Conservation (phyloP, 805 yeast genomes). For the Candida ascalaphidarum region DNA sequence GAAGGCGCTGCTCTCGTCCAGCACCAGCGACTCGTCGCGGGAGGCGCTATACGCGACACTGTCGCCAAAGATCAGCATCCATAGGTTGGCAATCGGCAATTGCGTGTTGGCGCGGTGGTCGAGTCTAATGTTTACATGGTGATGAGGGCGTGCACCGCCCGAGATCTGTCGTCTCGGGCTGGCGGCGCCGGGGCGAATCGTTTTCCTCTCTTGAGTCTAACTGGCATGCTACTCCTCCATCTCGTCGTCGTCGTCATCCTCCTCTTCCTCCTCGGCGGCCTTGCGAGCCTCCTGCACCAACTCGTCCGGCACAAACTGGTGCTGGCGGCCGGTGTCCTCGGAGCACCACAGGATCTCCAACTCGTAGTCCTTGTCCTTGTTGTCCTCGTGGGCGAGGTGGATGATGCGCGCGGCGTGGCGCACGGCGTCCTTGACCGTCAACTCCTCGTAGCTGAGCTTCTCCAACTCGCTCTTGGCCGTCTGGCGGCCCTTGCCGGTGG, state of each 20-base stretch:
- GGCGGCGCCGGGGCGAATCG: too few relatives aligned
- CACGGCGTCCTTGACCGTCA: slow-evolving; percentile 75
- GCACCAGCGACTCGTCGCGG: neutral
- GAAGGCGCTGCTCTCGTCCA: slow-evolving; percentile 4
- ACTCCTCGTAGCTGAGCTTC: slow-evolving; percentile 65
- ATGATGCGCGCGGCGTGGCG: slow-evolving; percentile 92
- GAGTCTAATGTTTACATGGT: too few relatives aligned
- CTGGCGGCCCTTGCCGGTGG: slow-evolving; percentile 97
- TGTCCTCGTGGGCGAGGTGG: slow-evolving; percentile 92
- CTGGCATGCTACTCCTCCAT: slow-evolving; percentile 28
- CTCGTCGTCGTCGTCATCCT: slow-evolving; percentile 63
- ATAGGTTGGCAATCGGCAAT: too few relatives aligned
- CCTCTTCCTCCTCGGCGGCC: slow-evolving; percentile 75
- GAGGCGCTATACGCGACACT: too few relatives aligned
- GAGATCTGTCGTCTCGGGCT: too few relatives aligned
- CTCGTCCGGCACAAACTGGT: slow-evolving; percentile 72
- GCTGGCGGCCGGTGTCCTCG: slow-evolving; percentile 71
- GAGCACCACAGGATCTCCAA: slow-evolving; percentile 90
- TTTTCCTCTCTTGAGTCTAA: neutral
- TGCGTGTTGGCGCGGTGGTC: too few relatives aligned
- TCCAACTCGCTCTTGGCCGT: slow-evolving; percentile 96
- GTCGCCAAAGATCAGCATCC: too few relatives aligned
- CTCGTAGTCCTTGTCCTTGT: slow-evolving; percentile 95
- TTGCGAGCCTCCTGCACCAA: slow-evolving; percentile 75
- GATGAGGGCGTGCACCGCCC: too few relatives aligned